Conservation (phyloP, 2,329 filamentous ascomycete species). For the Aspergillus japonicus region DNA sequence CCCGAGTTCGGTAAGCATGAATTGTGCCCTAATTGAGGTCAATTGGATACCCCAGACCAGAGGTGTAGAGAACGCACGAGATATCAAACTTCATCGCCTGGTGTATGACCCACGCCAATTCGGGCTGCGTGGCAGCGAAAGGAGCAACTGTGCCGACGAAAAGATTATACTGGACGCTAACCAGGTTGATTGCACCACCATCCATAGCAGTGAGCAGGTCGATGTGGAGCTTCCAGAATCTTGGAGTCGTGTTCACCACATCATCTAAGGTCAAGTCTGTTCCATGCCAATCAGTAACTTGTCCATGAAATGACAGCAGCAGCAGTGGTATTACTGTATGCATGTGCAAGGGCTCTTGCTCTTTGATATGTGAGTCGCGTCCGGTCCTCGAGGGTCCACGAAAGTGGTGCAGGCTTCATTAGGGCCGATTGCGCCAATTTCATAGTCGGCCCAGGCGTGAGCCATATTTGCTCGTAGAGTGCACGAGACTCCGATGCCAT, state of each 20-base stretch:
- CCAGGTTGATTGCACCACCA: conserved; percentile 6
- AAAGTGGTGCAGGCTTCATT: background rate
- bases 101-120: background rate
- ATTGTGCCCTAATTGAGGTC: background rate
- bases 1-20: conserved; percentile 16
- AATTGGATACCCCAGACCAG: background rate
- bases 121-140: conserved; percentile 1
- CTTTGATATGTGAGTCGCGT: conserved; percentile 5
- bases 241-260: conserved; percentile 15
- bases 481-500: background rate
- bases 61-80: background rate
- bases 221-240: conserved; percentile 14
- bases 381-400: background rate
- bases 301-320: background rate
- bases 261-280: conserved; percentile 1
- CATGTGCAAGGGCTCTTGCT: conserved; percentile 2
- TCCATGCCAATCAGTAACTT: conserved; percentile 8
- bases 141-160: conserved; percentile 12
- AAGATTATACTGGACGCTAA: conserved; percentile 14
- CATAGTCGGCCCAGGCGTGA: background rate
- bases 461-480: conserved; percentile 3
- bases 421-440: conserved; percentile 3
- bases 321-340: background rate
- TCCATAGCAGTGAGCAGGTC: conserved; percentile 8
- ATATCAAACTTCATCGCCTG: background rate